Conservation (phyloP, 345 rosid species). For the Aegle marmelos region DNA sequence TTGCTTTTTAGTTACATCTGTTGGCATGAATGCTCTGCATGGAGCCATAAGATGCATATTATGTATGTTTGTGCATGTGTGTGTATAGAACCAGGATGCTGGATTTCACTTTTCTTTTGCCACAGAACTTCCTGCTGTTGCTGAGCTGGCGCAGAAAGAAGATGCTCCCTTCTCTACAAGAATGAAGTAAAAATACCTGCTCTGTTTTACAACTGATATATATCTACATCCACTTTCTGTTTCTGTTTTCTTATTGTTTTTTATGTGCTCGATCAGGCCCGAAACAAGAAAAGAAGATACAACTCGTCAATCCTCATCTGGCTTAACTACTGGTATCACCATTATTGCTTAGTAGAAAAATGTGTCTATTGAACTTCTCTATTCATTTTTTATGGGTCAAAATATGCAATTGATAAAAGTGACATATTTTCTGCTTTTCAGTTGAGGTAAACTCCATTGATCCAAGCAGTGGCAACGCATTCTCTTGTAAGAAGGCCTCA, state of each 20-base stretch:
- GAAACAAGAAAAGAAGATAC: constrained; percentile 51
- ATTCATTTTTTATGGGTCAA: constrained; percentile 1
- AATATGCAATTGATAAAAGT: background rate
- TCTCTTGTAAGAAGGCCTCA: constrained; percentile 43
- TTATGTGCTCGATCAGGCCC: constrained; percentile 38
- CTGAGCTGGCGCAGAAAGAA: constrained; percentile 47
- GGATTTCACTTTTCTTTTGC: background rate
- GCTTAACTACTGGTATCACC: constrained; percentile 42
- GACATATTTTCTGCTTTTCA: constrained; percentile 16
- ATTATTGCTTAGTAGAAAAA: constrained; percentile 4
- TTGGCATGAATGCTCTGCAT: background rate
- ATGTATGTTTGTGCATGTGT: background rate
- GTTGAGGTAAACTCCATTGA: constrained; percentile 25
- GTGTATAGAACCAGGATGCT: background rate
- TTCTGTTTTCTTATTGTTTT: constrained; percentile 17
- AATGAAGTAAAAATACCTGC: constrained; percentile 51
- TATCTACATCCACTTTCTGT: background rate
- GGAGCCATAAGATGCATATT: constrained; percentile 6
- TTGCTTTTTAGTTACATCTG: background rate
- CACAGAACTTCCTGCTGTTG: constrained; percentile 42
- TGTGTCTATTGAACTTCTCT: constrained; percentile 10
- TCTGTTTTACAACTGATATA: background rate
- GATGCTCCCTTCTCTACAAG: constrained; percentile 44
- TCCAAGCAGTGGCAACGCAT: constrained; percentile 29
- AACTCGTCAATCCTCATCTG: constrained; percentile 42